Evolutionary conservation across 23 red algal genomes (phyloP).

Genomic region (Gracilaria vermiculophylla): DNA sequence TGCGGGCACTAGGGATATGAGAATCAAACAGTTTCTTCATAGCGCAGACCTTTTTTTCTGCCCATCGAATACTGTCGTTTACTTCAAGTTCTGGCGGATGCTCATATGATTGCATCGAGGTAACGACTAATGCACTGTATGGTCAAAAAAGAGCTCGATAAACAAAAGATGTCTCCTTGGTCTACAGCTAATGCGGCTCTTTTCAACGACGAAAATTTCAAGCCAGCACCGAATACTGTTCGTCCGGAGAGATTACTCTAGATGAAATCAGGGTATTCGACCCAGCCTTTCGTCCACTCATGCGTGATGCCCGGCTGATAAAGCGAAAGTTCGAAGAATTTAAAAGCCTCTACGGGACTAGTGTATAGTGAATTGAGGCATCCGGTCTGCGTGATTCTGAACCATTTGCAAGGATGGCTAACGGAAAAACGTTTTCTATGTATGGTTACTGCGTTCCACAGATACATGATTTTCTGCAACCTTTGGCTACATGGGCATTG

Average conservation of each 20-base stretch:
- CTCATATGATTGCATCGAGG: background rate
- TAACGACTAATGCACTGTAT: background rate
- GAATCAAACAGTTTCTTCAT: no score
- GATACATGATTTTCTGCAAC: no score
- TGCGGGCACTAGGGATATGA: no score
- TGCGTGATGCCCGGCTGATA: background rate
- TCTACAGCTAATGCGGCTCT: background rate
- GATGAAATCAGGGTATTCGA: background rate
- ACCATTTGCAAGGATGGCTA: background rate
- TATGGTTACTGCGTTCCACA: background rate
- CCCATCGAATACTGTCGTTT: no score
- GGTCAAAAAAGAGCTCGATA: background rate
- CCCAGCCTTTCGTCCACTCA: background rate
- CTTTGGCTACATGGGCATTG: no score
- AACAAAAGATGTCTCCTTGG: background rate
- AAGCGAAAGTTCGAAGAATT: background rate
- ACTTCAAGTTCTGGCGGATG: background rate
- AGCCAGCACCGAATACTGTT: background rate
- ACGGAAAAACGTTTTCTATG: background rate
- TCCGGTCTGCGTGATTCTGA: background rate
- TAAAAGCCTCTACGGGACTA: background rate
- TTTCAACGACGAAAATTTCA: background rate
- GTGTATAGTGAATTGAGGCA: background rate
- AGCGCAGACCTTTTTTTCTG: no score
- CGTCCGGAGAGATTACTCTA: background rate